Percentiles rank a stretch among this genome's conserved stretches.
Evolutionary conservation across 1,139 yeast species (phyloP).

Genomic region (Sugiyamaella neomexicana): DNA sequence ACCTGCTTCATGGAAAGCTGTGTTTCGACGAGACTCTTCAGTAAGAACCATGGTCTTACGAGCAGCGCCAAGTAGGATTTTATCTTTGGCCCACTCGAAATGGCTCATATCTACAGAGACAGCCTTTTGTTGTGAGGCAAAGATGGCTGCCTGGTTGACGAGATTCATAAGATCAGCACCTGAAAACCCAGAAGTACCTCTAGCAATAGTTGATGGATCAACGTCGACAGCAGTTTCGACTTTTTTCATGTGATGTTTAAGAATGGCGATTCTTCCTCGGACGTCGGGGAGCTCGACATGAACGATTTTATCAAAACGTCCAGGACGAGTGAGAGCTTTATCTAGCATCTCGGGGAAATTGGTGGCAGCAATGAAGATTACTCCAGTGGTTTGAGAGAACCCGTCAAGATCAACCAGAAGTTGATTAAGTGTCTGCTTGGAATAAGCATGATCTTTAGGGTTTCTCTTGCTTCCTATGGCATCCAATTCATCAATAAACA

Average conservation of each 20-base stretch:
- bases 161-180: conserved; percentile 97
- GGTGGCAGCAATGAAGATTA: conserved; percentile 96
- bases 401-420: conserved; percentile 95
- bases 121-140: conserved; percentile 91
- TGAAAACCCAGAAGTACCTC: conserved; percentile 96
- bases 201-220: conserved; percentile 83
- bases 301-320: conserved; percentile 95
- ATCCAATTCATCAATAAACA: conserved; percentile 94
- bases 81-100: conserved; percentile 99
- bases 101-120: conserved; percentile 87
- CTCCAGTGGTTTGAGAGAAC: conserved; percentile 87
- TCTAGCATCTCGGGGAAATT: conserved; percentile 96
- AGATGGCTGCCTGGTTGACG: conserved; percentile 97
- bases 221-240: conserved; percentile 83
- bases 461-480: conserved; percentile 98
- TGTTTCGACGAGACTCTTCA: conserved; percentile 87
- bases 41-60: conserved; percentile 96
- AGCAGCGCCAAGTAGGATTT: conserved; percentile 96
- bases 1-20: conserved; percentile 99
- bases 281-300: conserved; percentile 97
- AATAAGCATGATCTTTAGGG: conserved; percentile 96
- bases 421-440: conserved; percentile 95
- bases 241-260: conserved; percentile 88
- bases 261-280: conserved; percentile 90
- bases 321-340: conserved; percentile 97